Evolutionary conservation across 495 filamentous ascomycete genomes (phyloP).

Genomic region (Sphaerosporella brunnea): DNA sequence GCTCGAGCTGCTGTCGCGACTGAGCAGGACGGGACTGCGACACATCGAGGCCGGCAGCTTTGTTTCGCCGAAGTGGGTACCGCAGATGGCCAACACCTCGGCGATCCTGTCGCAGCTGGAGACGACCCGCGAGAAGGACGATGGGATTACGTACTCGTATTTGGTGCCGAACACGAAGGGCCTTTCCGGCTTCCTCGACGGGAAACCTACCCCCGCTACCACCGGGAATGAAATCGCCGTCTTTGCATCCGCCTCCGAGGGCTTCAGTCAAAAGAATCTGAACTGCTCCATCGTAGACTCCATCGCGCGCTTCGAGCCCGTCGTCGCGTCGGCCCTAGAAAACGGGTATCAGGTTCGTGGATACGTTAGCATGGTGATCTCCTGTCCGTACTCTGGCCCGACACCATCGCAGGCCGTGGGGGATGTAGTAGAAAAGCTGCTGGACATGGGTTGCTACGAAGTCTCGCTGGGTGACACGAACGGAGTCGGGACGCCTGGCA

Average conservation of each 20-base stretch:
- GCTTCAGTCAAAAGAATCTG: conserved; percentile 77
- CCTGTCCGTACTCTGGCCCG: conserved; percentile 86
- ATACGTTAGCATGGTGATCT: conserved; percentile 87
- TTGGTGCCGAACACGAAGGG: conserved; percentile 81
- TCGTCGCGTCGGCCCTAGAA: conserved; percentile 56
- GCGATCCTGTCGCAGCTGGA: conserved; percentile 51
- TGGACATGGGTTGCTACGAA: conserved; percentile 93
- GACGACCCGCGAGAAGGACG: background rate
- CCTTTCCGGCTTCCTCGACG: conserved; percentile 32
- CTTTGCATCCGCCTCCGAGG: conserved; percentile 82
- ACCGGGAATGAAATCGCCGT: conserved; percentile 59
- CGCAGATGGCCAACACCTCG: conserved; percentile 89
- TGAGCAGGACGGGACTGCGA: conserved; percentile 69
- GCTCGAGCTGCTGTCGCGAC: conserved; percentile 57
- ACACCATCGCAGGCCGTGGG: conserved; percentile 64
- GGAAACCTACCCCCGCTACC: conserved; percentile 21
- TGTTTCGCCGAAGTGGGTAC: conserved; percentile 93
- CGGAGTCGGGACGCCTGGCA: conserved; percentile 77
- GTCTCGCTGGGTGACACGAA: conserved; percentile 90
- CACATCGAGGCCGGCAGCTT: conserved; percentile 93
- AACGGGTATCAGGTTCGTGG: conserved; percentile 61
- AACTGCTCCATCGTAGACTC: conserved; percentile 78
- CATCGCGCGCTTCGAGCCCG: conserved; percentile 52
- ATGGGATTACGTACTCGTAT: conserved; percentile 49
- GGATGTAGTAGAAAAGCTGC: conserved; percentile 57